Evolutionary conservation across 345 rosid species (phyloP).

Genomic region (Aquilaria sinensis): DNA sequence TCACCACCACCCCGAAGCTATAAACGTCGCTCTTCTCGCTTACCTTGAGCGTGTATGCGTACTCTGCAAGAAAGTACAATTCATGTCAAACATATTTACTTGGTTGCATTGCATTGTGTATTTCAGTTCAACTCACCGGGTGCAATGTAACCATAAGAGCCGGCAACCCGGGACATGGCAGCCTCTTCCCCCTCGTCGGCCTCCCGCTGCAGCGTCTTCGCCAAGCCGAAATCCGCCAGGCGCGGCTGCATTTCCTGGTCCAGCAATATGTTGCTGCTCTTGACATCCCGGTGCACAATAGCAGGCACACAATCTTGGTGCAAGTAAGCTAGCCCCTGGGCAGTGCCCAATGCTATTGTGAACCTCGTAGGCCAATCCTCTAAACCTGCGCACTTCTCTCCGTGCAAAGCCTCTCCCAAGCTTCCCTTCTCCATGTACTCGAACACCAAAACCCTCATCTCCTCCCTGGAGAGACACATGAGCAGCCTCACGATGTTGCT

Average conservation of each 20-base stretch:
- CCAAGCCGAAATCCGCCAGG: slow-evolving; percentile 78
- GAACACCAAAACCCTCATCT: slow-evolving; percentile 42
- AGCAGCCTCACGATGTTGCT: slow-evolving; percentile 55
- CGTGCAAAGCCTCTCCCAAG: slow-evolving; percentile 59
- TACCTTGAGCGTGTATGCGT: slow-evolving; percentile 50
- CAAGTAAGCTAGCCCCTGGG: slow-evolving; percentile 65
- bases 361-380: slow-evolving; percentile 45
- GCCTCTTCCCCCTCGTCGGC: slow-evolving; percentile 9
- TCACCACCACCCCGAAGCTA: slow-evolving; percentile 56
- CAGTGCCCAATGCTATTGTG: slow-evolving; percentile 49
- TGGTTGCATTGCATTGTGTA: too few relatives aligned
- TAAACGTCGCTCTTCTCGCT: slow-evolving; percentile 65
- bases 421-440: slow-evolving; percentile 81
- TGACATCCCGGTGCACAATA: slow-evolving; percentile 77
- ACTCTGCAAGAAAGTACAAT: slow-evolving; percentile 30
- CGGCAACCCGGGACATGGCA: slow-evolving; percentile 49
- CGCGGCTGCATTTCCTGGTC: slow-evolving; percentile 55
- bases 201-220: slow-evolving; percentile 41
- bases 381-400: slow-evolving; percentile 21
- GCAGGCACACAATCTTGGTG: slow-evolving; percentile 68
- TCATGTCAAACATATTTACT: too few relatives aligned
- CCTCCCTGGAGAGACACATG: slow-evolving; percentile 41
- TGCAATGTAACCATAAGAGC: slow-evolving; percentile 77
- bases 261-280: slow-evolving; percentile 65
- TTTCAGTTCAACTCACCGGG: slow-evolving; percentile 40